A percentile compares a stretch with the other conserved stretches of the same genome.
These are phyloP conservation scores for Stellera chamaejasme DNA, from an alignment of 345 rosid species.

Conservation along the genomic window DNA sequence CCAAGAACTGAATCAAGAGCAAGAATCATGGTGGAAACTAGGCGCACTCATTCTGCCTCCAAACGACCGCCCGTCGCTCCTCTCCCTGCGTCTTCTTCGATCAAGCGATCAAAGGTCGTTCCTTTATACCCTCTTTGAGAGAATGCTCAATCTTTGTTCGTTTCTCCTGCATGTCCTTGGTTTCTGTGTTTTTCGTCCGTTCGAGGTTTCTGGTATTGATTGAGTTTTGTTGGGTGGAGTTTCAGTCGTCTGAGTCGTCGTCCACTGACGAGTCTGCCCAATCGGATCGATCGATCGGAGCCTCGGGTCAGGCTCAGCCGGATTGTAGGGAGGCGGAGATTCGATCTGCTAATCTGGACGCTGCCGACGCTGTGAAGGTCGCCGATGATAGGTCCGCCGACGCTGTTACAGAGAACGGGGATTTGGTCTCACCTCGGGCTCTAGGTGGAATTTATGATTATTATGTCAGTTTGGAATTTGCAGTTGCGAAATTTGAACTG, in stretches of 20 bases:
- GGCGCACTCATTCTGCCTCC: constrained; percentile 68
- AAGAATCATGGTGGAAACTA: constrained; percentile 67
- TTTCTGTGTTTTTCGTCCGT: neutral
- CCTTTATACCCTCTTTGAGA: neutral
- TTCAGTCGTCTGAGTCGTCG: too few species aligned
- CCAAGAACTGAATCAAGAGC: neutral
- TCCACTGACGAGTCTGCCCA: too few species aligned
- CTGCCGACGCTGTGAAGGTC: constrained; percentile 28
- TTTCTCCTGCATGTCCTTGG: constrained; percentile 2
- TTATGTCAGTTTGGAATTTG: constrained; percentile 26
- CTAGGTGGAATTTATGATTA: constrained; percentile 32
- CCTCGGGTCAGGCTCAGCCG: constrained; percentile 6
- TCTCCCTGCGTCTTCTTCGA: constrained; percentile 32
- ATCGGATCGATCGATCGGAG: too few species aligned
- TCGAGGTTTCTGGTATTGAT: too few species aligned
- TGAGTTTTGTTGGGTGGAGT: too few species aligned
- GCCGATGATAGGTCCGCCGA: constrained; percentile 45
- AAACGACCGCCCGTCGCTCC: constrained; percentile 54
- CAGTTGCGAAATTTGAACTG: neutral
- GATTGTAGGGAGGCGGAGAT: constrained; percentile 49
- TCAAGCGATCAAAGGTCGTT: constrained; percentile 69
- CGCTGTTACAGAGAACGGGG: constrained; percentile 38
- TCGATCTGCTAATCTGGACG: constrained; percentile 58
- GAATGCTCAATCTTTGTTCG: neutral
- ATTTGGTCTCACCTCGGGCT: constrained; percentile 37